Percentiles rank a stretch among this genome's conserved stretches.
Conservation (phyloP, 192 early-diverging fungal species). For the Gamsiella multidivaricata region DNA sequence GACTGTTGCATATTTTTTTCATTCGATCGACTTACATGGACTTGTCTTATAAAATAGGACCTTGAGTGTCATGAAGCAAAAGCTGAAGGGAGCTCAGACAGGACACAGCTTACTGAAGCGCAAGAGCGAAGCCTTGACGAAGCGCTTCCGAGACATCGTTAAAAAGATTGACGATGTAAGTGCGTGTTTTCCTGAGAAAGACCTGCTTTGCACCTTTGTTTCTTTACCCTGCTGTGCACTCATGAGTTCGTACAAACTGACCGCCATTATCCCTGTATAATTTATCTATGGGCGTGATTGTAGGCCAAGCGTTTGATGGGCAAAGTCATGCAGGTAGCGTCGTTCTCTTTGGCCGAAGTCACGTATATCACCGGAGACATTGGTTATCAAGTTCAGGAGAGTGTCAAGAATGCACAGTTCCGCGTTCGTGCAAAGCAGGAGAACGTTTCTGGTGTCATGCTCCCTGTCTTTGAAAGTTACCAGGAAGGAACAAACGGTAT, state of each 20-base stretch:
- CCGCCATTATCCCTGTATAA: background rate
- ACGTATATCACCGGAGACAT: conserved; percentile 98
- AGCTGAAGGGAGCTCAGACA: conserved; percentile 97
- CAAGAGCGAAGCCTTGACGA: conserved; percentile 96
- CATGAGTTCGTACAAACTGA: too few species aligned
- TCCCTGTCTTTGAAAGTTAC: conserved; percentile 92
- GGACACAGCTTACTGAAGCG: conserved; percentile 98
- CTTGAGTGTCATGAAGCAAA: conserved; percentile 92
- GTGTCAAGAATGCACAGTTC: conserved; percentile 90
- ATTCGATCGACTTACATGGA: conserved; percentile 1
- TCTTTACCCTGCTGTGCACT: too few species aligned
- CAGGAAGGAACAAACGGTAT: conserved; percentile 90
- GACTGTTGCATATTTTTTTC: background rate
- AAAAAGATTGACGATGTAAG: conserved; percentile 97
- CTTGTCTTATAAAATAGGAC: conserved; percentile 70
- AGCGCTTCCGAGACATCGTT: conserved; percentile 93
- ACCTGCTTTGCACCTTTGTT: background rate
- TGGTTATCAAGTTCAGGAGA: conserved; percentile 96
- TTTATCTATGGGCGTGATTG: background rate
- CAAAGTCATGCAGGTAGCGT: conserved; percentile 97
- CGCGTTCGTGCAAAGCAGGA: conserved; percentile 93
- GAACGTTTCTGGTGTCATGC: conserved; percentile 97
- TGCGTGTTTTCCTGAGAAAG: background rate
- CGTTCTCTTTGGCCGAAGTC: conserved; percentile 98
- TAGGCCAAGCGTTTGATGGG: conserved; percentile 99